phyloP scores from a whole-genome alignment of 1,284 basidiomycete species.

The Fomitopsis schrenkii region DNA sequence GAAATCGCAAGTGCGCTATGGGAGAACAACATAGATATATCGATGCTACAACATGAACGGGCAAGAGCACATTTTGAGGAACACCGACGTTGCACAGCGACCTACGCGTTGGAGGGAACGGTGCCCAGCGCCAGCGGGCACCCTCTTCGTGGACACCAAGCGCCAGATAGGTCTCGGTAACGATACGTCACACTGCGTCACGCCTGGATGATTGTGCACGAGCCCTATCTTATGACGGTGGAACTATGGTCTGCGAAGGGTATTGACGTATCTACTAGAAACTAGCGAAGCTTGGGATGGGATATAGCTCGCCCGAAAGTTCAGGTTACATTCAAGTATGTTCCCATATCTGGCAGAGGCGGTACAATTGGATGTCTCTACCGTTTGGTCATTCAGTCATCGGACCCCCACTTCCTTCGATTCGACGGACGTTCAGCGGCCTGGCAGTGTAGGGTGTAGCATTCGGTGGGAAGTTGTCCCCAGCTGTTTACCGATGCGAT shows the following conservation, averaged over 20 bases:
- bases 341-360: background rate
- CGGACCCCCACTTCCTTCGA: background rate
- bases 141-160: too few relatives aligned
- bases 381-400: background rate
- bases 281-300: background rate
- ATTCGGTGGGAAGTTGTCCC: background rate
- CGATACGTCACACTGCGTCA: too few relatives aligned
- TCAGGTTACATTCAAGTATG: background rate
- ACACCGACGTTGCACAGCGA: too few relatives aligned
- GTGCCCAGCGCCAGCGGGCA: too few relatives aligned
- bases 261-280: background rate
- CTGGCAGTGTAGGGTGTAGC: background rate
- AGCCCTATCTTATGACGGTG: too few relatives aligned
- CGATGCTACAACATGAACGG: too few relatives aligned
- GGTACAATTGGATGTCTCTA: background rate
- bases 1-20: too few relatives aligned
- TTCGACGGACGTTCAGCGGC: background rate
- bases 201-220: too few relatives aligned
- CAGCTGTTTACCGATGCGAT: background rate
- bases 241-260: background rate
- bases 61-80: too few relatives aligned
- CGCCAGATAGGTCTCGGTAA: too few relatives aligned
- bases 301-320: background rate
- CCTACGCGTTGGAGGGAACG: too few relatives aligned
- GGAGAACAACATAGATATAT: too few relatives aligned